Evolutionary conservation across 2,329 filamentous ascomycete species (phyloP).

Genomic region (Thielaviopsis punctulata): DNA sequence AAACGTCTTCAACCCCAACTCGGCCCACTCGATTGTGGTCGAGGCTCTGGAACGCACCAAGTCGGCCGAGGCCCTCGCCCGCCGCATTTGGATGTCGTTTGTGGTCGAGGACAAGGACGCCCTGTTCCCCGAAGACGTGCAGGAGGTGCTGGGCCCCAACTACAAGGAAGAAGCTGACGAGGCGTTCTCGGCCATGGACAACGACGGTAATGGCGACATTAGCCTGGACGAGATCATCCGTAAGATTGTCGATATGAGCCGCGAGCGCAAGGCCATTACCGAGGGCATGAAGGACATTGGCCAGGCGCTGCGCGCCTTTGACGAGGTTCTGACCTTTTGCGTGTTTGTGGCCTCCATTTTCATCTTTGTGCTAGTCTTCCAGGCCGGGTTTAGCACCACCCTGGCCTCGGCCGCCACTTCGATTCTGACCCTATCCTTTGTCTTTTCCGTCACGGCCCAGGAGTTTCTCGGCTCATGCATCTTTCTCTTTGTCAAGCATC

Average conservation of each 20-base stretch:
- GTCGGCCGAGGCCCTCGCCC: slow-evolving; percentile 82
- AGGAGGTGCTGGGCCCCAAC: slow-evolving; percentile 67
- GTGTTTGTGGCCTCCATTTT: slow-evolving; percentile 68
- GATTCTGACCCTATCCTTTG: slow-evolving; percentile 86
- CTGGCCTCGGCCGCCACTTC: slow-evolving; percentile 82
- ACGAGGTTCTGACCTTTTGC: slow-evolving; percentile 67
- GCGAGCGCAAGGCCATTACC: slow-evolving; percentile 72
- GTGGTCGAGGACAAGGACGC: slow-evolving; percentile 76
- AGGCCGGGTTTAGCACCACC: slow-evolving; percentile 67
- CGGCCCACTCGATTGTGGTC: slow-evolving; percentile 75
- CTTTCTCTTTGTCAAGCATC: slow-evolving; percentile 97
- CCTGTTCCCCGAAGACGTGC: slow-evolving; percentile 63
- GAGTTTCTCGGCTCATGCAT: slow-evolving; percentile 97
- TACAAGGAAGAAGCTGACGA: slow-evolving; percentile 69
- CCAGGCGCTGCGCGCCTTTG: slow-evolving; percentile 79
- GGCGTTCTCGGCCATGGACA: slow-evolving; percentile 64
- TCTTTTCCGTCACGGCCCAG: slow-evolving; percentile 80
- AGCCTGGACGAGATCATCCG: slow-evolving; percentile 89
- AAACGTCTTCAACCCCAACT: slow-evolving; percentile 83
- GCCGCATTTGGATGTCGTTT: slow-evolving; percentile 94
- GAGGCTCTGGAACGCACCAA: slow-evolving; percentile 72
- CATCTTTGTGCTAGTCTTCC: slow-evolving; percentile 81
- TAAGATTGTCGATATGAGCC: slow-evolving; percentile 67
- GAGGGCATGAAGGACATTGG: slow-evolving; percentile 96
- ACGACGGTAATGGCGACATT: slow-evolving; percentile 83